Base-by-base conservation (phyloP, 106 monocot species). In the Cymbidium sinense region DNA sequence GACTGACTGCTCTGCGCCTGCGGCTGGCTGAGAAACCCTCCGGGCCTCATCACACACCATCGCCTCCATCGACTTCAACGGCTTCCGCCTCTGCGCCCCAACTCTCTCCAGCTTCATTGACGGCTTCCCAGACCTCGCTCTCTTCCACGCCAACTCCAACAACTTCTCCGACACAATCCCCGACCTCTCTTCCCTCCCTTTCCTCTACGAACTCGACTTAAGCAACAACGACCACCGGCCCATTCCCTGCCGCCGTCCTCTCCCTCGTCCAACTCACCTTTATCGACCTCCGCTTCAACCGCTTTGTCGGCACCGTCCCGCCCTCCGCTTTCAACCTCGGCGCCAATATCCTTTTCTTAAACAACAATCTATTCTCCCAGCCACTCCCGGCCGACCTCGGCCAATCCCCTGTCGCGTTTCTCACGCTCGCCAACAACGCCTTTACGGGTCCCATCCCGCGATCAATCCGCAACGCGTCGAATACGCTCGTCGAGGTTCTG, bases 51-150 rank as follows among this genome's bases (percentile, higher is more conserved):
- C 31, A 21, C 76, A 79, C 71, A 77, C 79, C 61, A 69, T 86
- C 79, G 79, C 79, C 83, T 74, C 82, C 83, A 3, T 76, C 54
- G 76, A 76, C 54, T 76, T 76, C 76, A 76, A 76, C 34, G 54
- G 76, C 54, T 55, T 52, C 86, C 70, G 80, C 71, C 54, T 79
- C 77, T 55, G 77, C 70, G 36, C 58, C 78, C 20, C 77, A 7
- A 28, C 83, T 74, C 47, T 76, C 19, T 73, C 84, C 74, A 92
- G 92, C 80, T 95, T 92, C 85, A 90, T 92, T 81, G 92, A 92
- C 34, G 95, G 61, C 29, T 3, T 6, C 58, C 82, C 78, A 0
- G 90, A 95, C 85, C 75, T 90, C 41, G 17, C 23, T 3, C 58
- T 1, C 54, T 64, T 79, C 30, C 82, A 29, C 37, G 2, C 58